Evolutionary conservation across 192 early-diverging fungal species (phyloP).

Genomic region (Mortierella antarctica): DNA sequence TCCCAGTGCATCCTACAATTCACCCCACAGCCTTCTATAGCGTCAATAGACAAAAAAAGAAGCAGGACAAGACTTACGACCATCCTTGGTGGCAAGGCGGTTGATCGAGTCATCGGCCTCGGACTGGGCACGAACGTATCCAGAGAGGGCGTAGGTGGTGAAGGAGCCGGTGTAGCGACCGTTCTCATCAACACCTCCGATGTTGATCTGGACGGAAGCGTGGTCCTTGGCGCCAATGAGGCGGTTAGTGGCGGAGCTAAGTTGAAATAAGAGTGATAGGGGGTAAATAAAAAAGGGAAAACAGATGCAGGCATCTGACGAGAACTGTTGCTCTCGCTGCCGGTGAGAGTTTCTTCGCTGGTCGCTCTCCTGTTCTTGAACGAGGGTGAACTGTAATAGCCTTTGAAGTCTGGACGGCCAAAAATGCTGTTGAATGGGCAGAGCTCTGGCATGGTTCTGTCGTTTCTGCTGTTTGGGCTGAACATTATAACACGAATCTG

Average conservation of each 20-base stretch:
- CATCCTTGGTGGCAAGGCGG: slow-evolving; percentile 86
- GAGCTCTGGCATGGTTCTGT: no score
- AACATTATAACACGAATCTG: no score
- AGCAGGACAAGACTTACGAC: slow-evolving; percentile 59
- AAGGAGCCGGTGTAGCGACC: slow-evolving; percentile 79
- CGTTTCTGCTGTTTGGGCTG: no score
- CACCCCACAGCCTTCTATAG: neutral
- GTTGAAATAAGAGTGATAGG: neutral
- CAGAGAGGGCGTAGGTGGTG: slow-evolving; percentile 92
- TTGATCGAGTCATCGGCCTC: slow-evolving; percentile 98
- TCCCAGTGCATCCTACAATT: neutral
- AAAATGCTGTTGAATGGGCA: no score
- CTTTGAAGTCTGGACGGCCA: no score
- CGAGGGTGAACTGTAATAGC: no score
- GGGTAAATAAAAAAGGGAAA: neutral
- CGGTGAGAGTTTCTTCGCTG: no score
- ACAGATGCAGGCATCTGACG: neutral
- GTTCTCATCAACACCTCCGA: slow-evolving; percentile 90
- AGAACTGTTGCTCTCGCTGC: no score
- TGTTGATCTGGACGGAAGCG: slow-evolving; percentile 97
- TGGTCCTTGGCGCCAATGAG: slow-evolving; percentile 99
- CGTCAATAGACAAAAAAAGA: neutral
- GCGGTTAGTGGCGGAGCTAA: slow-evolving; percentile 96
- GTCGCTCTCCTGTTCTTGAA: no score
- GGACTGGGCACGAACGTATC: slow-evolving; percentile 88